Evolutionary conservation across 2,329 filamentous ascomycete species (phyloP), one percentile per base, ranked within the genome.

Genomic region (Apiospora malaysiana): DNA sequence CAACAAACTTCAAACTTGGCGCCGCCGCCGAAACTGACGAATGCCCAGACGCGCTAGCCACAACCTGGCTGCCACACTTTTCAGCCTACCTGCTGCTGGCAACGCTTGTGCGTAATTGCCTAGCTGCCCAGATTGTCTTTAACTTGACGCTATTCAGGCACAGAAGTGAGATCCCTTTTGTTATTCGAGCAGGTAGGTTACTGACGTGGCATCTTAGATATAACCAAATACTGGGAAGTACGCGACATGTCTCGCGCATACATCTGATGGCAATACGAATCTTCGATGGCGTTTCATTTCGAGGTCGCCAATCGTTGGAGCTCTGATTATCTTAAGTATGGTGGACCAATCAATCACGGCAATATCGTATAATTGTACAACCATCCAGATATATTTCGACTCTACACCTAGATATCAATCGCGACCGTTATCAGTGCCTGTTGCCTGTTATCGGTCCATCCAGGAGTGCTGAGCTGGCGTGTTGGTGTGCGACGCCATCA

Each of bases 161-260:
- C 10, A 16, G 12, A 32, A 21, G 0, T 2, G 27, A 21, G 16
- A 6, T 59, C 37, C 5, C 25, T 59, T 59, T 37, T 59, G 25
- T 1, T n/a, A 14, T 21, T 23, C 8, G 18, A 23, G 18, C 37
- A n/a, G 4, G 27, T 59, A n/a, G 4, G 27, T 23, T 27, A 63
- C 27, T 63, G 56, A 63, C 56, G 56, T 63, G 56, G 56, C 32
- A 63, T n/a, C n/a, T n/a, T 32, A 63, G 27, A 40, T 21, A 40
- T 5, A 9, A 14, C 32, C n/a, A n/a, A 6, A 12, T n/a, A 10
- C 4, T 40, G 18, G 25, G 27, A 3, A 18, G n/a, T 32, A 27
- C 16, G 27, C 32, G 18, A 21, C 32, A 63, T 40, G 56, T 63
- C 21, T 63, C 21, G 56, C 18, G 32, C 25, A 21, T 10, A 21